Evolutionary conservation across 106 monocot species (phyloP), one percentile per base, ranked within the genome.

Genomic region (Dactylorhiza incarnata): DNA sequence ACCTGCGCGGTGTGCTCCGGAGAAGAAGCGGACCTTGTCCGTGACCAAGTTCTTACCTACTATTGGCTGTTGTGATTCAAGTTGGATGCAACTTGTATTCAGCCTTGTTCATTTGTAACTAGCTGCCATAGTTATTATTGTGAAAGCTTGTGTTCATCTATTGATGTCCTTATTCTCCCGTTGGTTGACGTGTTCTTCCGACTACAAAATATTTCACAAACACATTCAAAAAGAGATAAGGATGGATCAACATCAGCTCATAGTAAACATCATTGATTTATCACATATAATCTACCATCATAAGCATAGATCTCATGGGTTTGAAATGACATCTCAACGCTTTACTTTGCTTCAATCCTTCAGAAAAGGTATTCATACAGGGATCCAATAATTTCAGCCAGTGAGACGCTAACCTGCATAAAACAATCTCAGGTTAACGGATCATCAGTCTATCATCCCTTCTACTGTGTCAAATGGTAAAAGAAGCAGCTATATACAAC

Each of bases 261-360:
- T 11, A 54, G 15, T 15, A 12, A 54, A 54, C n/a, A 14, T 13
- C 13, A 54, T 54, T n/a, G 17, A 11, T n/a, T 16, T 24, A 51
- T 50, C n/a, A 8, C 25, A 11, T 4, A 13, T 44, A 73, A 43
- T 53, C 7, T 16, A 97, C 96, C 96, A 97, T 97, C 81, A 91
- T 82, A 83, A 97, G 94, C 93, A 97, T 97, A 45, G 93, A 89
- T 12, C 94, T 94, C 66, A 85, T 84, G 46, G 97, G 91, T 48
- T 49, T 89, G 16, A 93, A 93, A 37, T 87, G 73, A 75, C 89
- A 87, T 48, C 81, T 69, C 17, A 96, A 66, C 0, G 78, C 84
- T 62, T 89, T 77, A 48, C 91, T 91, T 20, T 86, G 77, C 7
- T 83, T 53, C 16, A 99, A 73, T 80, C 74, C 78, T 19, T 45